Percentiles rank a stretch among this genome's conserved stretches.
Conservation (phyloP, 352 stramenopile genomes). For the Globisporangium carolinianum region DNA sequence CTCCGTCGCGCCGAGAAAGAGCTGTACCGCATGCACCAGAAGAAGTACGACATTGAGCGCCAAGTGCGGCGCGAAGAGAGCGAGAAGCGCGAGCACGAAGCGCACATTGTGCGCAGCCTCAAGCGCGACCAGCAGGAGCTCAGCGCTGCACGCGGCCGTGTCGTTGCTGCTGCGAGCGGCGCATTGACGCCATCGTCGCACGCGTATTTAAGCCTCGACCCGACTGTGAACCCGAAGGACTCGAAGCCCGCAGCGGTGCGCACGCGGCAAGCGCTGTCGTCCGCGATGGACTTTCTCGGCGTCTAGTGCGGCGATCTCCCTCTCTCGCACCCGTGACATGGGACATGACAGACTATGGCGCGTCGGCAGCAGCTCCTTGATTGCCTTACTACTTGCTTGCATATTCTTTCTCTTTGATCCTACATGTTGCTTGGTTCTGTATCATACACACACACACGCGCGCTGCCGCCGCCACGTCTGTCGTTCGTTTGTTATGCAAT, state of each 20-base stretch:
- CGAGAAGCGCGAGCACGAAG: conserved; percentile 84
- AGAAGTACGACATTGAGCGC: conserved; percentile 88
- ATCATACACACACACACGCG: too few relatives aligned
- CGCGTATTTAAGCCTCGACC: conserved; percentile 46
- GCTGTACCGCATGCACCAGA: conserved; percentile 87
- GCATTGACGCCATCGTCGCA: conserved; percentile 2
- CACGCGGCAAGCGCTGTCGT: conserved; percentile 69
- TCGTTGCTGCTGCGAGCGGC: conserved; percentile 5
- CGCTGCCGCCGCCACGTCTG: too few relatives aligned
- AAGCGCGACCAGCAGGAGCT: conserved; percentile 61
- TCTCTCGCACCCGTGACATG: too few relatives aligned
- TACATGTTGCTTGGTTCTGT: too few relatives aligned
- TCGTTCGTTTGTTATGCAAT: too few relatives aligned
- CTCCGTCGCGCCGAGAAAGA: conserved; percentile 80
- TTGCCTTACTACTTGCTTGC: too few relatives aligned
- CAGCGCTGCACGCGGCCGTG: conserved; percentile 21
- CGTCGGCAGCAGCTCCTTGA: too few relatives aligned
- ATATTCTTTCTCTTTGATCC: too few relatives aligned
- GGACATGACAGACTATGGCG: too few relatives aligned
- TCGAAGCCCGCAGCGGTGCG: conserved; percentile 67
- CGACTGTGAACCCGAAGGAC: conserved; percentile 78
- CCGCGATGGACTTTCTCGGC: conserved; percentile 83
- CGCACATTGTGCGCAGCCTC: conserved; percentile 72
- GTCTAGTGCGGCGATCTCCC: conserved; percentile 27
- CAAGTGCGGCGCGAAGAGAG: conserved; percentile 74